Base-by-base conservation (phyloP, 306 rosid genomes). In the Corylus heterophylla region DNA sequence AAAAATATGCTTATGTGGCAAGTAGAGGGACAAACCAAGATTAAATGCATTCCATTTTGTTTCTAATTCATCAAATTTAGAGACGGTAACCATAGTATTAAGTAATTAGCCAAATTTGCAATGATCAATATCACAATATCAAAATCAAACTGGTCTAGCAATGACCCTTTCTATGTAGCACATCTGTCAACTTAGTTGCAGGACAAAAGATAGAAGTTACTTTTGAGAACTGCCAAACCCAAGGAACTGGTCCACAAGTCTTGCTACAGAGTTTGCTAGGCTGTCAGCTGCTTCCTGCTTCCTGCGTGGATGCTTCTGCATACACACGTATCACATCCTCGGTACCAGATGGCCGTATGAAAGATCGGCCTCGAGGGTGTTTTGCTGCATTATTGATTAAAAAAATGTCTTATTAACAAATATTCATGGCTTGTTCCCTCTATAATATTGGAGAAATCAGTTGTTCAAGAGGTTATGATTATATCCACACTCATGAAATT, bases 281-380 rank as follows among this genome's bases (percentile, higher is more conserved):
- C 79, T 80, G 71, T 91, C 93, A 12, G 98, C 92, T 74, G 84
- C 91, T 81, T 91, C 86, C 92, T 74, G 84, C 91, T 81, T 91
- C 86, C 83, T 92, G 92, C 0, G 92, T 81, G 61, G 92, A 89
- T 73, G 98, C 94, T 87, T 95, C 98, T 0, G 96, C 94, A 71
- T 92, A 95, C 20, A 95, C 96, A 47, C 98, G 96, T 70, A 95
- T 90, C 37, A 93, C 98, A 73, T 95, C 98, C 82, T 95, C 97
- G 5, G 98, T 95, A 81, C 98, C 98, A 4, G 98, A 95, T 84
- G 98, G 98, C 50, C 98, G 84, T 74, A 94, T 90, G 85, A 94
- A 94, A 83, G 91, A 94, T 73, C 97, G 90, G 79, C 98, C 96
- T 75, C 87, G 85, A 39, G 88, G 74, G 86, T 89, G 83, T 78